Evolutionary conservation across 2,329 filamentous ascomycete species (phyloP).

Genomic region (Cladosporium austrohemisphaericum): DNA sequence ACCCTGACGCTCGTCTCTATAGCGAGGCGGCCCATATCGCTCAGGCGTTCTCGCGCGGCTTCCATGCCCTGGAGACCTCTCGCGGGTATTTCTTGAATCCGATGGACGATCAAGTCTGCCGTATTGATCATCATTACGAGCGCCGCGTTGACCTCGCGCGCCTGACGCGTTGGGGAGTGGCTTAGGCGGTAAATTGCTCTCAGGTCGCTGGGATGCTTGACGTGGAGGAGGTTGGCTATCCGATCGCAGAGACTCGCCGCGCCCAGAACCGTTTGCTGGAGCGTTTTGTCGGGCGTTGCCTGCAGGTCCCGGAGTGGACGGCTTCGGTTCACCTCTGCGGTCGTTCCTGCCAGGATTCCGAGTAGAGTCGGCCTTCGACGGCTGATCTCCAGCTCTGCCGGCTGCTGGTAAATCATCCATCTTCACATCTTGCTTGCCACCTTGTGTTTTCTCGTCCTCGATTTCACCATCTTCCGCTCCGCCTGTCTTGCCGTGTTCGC

Average conservation of each 20-base stretch:
- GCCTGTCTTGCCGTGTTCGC: slow-evolving; percentile 42
- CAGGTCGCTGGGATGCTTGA: slow-evolving; percentile 33
- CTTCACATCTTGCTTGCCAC: slow-evolving; percentile 23
- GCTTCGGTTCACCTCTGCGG: slow-evolving; percentile 19
- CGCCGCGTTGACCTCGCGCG: slow-evolving; percentile 3
- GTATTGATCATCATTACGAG: slow-evolving; percentile 33
- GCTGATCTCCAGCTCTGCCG: background rate
- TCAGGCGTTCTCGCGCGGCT: slow-evolving; percentile 39
- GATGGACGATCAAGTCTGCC: slow-evolving; percentile 43
- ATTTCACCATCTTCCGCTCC: slow-evolving; percentile 68
- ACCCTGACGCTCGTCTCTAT: slow-evolving; percentile 8
- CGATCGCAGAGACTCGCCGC: slow-evolving; percentile 34
- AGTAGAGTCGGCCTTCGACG: background rate
- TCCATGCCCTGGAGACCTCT: slow-evolving; percentile 39
- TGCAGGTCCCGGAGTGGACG: slow-evolving; percentile 22
- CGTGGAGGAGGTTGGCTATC: slow-evolving; percentile 28
- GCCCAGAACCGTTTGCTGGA: slow-evolving; percentile 24
- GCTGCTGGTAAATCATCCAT: slow-evolving; percentile 23
- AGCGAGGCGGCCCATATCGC: slow-evolving; percentile 6
- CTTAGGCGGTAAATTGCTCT: slow-evolving; percentile 17
- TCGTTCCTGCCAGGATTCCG: slow-evolving; percentile 1
- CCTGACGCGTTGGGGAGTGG: slow-evolving; percentile 15
- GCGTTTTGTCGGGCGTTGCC: slow-evolving; percentile 18
- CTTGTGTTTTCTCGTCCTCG: slow-evolving; percentile 52
- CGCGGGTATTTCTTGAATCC: slow-evolving; percentile 36